A percentile compares a stretch with the other conserved stretches of the same genome.
These are phyloP conservation scores for Pneumocystis carinii DNA, from an alignment of 1,139 yeast genomes.

Conservation along the genomic window DNA sequence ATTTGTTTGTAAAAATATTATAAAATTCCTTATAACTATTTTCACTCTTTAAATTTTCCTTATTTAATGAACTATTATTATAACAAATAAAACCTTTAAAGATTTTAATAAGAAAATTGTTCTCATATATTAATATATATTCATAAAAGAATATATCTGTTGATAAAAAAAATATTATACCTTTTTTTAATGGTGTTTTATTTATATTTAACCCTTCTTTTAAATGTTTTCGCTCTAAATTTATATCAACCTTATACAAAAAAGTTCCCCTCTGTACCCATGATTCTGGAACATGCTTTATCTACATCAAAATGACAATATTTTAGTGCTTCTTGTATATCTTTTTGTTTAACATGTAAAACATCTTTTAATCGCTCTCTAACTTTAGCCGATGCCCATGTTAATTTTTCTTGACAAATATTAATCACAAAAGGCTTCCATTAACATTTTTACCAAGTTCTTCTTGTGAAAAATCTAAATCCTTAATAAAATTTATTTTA, in stretches of 20 bases:
- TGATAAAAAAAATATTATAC: constrained; percentile 6
- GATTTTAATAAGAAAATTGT: neutral
- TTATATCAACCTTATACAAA: constrained; percentile 1
- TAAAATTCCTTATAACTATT: neutral
- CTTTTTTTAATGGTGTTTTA: constrained; percentile 8
- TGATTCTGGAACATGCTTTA: constrained; percentile 39
- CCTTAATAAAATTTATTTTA: neutral
- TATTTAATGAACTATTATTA: neutral
- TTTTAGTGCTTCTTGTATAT: constrained; percentile 47
- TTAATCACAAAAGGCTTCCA: neutral
- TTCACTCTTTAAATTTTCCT: neutral
- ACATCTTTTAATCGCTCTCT: neutral
- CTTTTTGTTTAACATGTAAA: constrained; percentile 3
- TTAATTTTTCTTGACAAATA: neutral
- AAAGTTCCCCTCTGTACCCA: constrained; percentile 24
- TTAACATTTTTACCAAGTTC: neutral
- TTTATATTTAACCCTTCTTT: constrained; percentile 6
- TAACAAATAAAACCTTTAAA: neutral
- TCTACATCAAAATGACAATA: constrained; percentile 44
- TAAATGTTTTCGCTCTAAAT: constrained; percentile 5
- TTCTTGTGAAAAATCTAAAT: neutral
- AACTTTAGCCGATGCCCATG: neutral
- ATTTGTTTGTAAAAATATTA: neutral
- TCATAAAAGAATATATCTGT: neutral
- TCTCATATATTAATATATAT: neutral